Percentiles rank a stretch among this genome's conserved stretches.
phyloP scores from a whole-genome alignment of 371 early-diverging fungal species.

The Rhizomucor miehei region DNA sequence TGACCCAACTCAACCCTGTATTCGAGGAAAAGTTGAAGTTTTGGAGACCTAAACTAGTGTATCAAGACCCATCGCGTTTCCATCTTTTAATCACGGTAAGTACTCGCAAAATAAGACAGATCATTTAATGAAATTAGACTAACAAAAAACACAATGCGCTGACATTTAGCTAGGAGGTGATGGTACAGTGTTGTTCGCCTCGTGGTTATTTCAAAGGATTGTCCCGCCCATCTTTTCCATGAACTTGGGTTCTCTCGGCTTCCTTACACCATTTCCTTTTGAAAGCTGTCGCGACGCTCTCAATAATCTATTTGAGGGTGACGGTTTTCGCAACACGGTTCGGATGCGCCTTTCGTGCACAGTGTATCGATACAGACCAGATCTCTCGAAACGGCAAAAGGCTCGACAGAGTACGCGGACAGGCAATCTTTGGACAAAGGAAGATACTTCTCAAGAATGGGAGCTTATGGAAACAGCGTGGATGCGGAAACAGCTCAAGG shows the following conservation, averaged over 20 bases:
- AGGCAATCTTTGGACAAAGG: not conserved
- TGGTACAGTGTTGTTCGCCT: conserved; percentile 84
- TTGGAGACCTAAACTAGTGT: conserved; percentile 78
- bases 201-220: conserved; percentile 83
- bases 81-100: conserved; percentile 73
- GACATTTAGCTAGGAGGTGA: conserved; percentile 90
- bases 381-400: conserved; percentile 1
- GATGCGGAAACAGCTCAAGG: conserved; percentile 23
- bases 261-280: conserved; percentile 84
- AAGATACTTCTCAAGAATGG: conserved; percentile 6
- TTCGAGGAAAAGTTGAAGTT: conserved; percentile 54
- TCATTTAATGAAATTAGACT: too few species aligned
- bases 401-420: not conserved
- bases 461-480: conserved; percentile 30
- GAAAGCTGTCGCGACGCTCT: conserved; percentile 52
- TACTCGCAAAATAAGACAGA: too few species aligned
- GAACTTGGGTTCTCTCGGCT: conserved; percentile 86
- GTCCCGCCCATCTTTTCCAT: conserved; percentile 91
- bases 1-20: conserved; percentile 38
- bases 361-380: conserved; percentile 55
- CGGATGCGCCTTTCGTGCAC: conserved; percentile 88
- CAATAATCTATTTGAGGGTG: conserved; percentile 50
- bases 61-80: conserved; percentile 60
- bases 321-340: conserved; percentile 65
- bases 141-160: too few species aligned